These are phyloP conservation scores for Bruguiera sexangula DNA, from an alignment of 345 rosid species.

Conservation along the genomic window DNA sequence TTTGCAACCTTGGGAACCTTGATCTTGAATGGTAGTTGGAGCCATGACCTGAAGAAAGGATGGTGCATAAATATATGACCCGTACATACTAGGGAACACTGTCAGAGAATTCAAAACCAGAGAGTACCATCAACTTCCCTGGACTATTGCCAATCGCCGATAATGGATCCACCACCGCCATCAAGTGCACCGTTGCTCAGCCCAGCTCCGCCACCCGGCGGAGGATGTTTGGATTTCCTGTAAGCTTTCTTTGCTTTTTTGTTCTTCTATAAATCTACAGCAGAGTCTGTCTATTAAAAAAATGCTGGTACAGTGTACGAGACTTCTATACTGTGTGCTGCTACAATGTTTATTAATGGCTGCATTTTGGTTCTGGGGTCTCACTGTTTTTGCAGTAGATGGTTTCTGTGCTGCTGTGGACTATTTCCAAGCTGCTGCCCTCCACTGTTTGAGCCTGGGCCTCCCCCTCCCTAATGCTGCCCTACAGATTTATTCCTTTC, in stretches of 20 bases:
- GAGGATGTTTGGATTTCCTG: constrained; percentile 43
- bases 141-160: constrained; percentile 6
- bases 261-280: not conserved
- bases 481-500: not conserved
- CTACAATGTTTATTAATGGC: too few species aligned
- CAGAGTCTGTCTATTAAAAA: not conserved
- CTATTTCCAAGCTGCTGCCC: constrained; percentile 51
- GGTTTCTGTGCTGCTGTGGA: constrained; percentile 59
- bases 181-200: constrained; percentile 38
- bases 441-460: constrained; percentile 49
- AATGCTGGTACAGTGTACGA: too few species aligned
- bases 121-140: too few species aligned
- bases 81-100: too few species aligned
- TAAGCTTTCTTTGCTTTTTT: constrained; percentile 14
- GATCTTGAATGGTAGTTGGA: constrained; percentile 37
- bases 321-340: too few species aligned
- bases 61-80: constrained; percentile 1
- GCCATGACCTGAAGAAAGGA: constrained; percentile 17
- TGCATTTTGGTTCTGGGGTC: too few species aligned
- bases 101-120: too few species aligned
- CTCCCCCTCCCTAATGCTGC: constrained; percentile 39
- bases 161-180: constrained; percentile 24
- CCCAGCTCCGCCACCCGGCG: constrained; percentile 23
- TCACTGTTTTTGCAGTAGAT: constrained; percentile 31
- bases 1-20: not conserved